A percentile compares a stretch with the other conserved stretches of the same genome.
phyloP scores from a whole-genome alignment of 2,329 filamentous ascomycete species.

The Ascochyta rabiei region DNA sequence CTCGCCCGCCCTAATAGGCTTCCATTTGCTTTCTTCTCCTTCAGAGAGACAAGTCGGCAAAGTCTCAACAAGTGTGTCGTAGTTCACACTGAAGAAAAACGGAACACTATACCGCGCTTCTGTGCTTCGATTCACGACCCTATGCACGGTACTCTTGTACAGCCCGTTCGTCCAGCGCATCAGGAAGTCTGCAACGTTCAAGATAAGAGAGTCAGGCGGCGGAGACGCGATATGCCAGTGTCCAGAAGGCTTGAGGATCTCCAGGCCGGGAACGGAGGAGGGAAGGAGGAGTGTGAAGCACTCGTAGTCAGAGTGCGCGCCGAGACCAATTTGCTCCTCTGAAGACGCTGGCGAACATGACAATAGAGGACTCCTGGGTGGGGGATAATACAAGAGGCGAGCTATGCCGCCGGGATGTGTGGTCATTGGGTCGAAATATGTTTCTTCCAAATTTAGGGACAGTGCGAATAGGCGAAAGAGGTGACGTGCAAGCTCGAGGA shows the following conservation, averaged over 20 bases:
- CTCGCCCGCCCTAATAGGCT: conserved; percentile 47
- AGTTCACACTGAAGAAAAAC: conserved; percentile 56
- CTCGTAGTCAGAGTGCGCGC: conserved; percentile 47
- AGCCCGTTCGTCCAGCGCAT: conserved; percentile 59
- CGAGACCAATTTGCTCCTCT: conserved; percentile 45
- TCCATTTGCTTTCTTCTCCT: conserved; percentile 42
- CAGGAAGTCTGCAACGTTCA: conserved; percentile 61
- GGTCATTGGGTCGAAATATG: conserved; percentile 49
- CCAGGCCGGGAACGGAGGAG: conserved; percentile 38
- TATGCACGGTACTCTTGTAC: conserved; percentile 58
- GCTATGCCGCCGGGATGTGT: conserved; percentile 51
- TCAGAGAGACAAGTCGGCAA: conserved; percentile 46
- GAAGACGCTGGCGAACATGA: not conserved
- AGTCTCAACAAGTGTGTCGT: conserved; percentile 49
- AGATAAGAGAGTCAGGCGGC: conserved; percentile 53
- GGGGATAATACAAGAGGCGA: conserved; percentile 49
- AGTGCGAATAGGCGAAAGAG: conserved; percentile 52
- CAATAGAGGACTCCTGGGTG: conserved; percentile 30
- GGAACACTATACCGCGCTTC: conserved; percentile 54
- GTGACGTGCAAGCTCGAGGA: conserved; percentile 49
- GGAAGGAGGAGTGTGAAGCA: conserved; percentile 45
- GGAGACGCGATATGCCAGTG: conserved; percentile 45
- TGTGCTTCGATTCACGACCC: conserved; percentile 51
- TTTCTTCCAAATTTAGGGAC: conserved; percentile 46
- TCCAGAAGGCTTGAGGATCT: conserved; percentile 41